Conservation (phyloP, 139 green algal genomes). For the Asterochloris erici region DNA sequence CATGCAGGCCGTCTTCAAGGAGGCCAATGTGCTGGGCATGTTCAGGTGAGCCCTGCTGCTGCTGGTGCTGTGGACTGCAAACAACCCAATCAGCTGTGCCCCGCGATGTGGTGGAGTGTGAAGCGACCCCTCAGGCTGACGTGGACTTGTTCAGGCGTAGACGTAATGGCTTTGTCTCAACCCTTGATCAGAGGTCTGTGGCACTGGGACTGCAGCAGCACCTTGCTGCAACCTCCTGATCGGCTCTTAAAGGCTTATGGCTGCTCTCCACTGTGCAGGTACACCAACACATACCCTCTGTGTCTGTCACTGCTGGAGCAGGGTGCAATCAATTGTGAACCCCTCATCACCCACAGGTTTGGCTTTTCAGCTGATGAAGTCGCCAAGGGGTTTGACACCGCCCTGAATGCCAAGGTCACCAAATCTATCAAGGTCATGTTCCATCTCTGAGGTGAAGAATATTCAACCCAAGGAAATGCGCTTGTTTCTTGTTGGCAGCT, state of each 20-base stretch:
- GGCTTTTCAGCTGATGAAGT: constrained; percentile 39
- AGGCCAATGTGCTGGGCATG: constrained; percentile 55
- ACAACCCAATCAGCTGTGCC: no score
- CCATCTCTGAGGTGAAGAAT: background rate
- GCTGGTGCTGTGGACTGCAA: background rate
- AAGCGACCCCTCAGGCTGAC: no score
- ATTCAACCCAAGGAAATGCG: no score
- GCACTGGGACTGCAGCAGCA: no score
- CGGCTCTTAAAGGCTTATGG: no score
- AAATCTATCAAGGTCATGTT: constrained; percentile 62
- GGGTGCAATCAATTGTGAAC: constrained; percentile 45
- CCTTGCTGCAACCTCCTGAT: no score
- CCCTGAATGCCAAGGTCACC: constrained; percentile 27
- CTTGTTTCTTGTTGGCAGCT: no score
- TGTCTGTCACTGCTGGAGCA: constrained; percentile 42
- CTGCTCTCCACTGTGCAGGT: no score
- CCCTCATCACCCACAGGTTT: constrained; percentile 61
- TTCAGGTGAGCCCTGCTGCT: constrained; percentile 45
- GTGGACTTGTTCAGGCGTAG: no score
- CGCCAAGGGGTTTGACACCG: constrained; percentile 41
- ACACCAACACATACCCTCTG: constrained; percentile 28
- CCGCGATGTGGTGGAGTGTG: no score
- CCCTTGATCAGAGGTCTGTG: no score
- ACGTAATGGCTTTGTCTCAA: no score
- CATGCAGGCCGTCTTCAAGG: constrained; percentile 26